A percentile compares a stretch with the other conserved stretches of the same genome.
These are phyloP conservation scores for Leptosphaerulina australis DNA, from an alignment of 2,329 filamentous ascomycete species.

Conservation along the genomic window DNA sequence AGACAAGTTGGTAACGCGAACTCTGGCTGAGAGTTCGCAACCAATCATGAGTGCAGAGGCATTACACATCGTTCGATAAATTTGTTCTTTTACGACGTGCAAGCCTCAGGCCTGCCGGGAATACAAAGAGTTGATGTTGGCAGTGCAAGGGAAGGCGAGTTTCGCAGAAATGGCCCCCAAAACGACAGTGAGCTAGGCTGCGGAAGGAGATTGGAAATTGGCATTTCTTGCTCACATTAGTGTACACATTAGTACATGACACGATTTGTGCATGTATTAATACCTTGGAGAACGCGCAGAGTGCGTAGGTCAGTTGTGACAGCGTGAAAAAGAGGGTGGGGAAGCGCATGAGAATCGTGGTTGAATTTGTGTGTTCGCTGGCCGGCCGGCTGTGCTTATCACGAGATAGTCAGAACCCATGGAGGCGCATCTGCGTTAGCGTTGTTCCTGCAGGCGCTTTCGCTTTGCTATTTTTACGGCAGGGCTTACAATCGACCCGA, in stretches of 20 bases:
- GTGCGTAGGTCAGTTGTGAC: no score
- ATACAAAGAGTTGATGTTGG: neutral
- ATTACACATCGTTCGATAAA: slow-evolving; percentile 6
- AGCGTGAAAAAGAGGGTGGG: neutral
- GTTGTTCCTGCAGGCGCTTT: slow-evolving; percentile 16
- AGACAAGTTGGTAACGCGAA: slow-evolving; percentile 8
- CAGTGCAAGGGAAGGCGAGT: slow-evolving; percentile 34
- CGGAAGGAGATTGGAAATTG: slow-evolving; percentile 5
- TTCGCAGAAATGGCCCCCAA: slow-evolving; percentile 10
- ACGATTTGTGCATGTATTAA: neutral
- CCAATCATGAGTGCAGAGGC: neutral
- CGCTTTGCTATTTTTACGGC: slow-evolving; percentile 32
- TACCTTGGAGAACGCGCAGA: neutral
- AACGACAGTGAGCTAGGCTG: slow-evolving; percentile 3
- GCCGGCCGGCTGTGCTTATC: slow-evolving; percentile 25
- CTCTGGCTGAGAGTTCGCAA: neutral
- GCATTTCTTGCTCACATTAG: neutral
- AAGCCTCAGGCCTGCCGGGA: slow-evolving; percentile 1
- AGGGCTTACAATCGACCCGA: slow-evolving; percentile 15
- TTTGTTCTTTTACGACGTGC: neutral
- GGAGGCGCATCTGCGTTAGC: slow-evolving; percentile 13
- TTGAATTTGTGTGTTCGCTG: neutral
- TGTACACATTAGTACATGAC: neutral
- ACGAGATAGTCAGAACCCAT: slow-evolving; percentile 19
- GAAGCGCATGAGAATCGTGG: neutral